These are phyloP conservation scores for Acer yangbiense DNA, from an alignment of 345 rosid species.

Conservation along the genomic window DNA sequence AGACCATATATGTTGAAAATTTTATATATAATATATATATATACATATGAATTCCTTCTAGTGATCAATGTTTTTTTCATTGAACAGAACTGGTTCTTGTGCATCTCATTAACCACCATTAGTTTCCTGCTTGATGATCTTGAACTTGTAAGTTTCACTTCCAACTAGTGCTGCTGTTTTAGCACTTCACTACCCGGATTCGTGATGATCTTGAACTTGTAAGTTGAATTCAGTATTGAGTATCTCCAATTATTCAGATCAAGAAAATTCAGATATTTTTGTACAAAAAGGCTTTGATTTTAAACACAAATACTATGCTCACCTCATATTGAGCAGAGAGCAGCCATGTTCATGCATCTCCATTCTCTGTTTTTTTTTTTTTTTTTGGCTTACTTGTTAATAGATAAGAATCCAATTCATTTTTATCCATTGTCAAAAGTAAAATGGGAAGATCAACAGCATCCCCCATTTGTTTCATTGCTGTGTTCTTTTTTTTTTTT, in stretches of 20 bases:
- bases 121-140: background rate
- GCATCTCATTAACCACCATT: background rate
- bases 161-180: background rate
- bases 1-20: background rate
- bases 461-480: background rate
- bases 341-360: background rate
- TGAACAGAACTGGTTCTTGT: background rate
- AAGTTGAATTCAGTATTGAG: background rate
- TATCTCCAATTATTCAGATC: background rate
- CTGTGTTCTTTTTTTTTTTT: too few relatives aligned
- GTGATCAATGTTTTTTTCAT: background rate
- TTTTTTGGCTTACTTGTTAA: too few relatives aligned
- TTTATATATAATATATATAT: background rate
- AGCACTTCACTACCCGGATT: background rate
- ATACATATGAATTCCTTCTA: background rate
- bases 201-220: too few relatives aligned
- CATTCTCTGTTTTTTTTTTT: background rate
- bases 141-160: background rate
- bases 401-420: background rate
- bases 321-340: background rate
- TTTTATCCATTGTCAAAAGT: background rate
- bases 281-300: background rate
- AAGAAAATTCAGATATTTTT: too few relatives aligned
- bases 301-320: background rate
- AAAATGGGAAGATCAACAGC: background rate